These are phyloP conservation scores for Fagopyrum homotropicum DNA, from an alignment of 148 eudicot genomes.

Conservation along the genomic window DNA sequence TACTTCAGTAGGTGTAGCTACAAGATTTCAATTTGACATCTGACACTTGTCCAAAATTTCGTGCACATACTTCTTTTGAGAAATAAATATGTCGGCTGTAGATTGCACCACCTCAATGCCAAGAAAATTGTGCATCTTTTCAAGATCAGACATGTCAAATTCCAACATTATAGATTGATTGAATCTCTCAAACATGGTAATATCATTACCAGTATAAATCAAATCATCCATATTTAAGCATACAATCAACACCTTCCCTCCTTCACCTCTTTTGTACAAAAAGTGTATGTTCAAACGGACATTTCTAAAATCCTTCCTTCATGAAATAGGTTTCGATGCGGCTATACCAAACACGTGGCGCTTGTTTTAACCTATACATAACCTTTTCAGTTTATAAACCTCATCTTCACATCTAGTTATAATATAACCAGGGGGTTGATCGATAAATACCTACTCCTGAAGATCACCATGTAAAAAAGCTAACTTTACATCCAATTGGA, in stretches of 20 bases:
- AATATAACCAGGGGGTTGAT: not conserved
- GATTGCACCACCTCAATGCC: constrained; percentile 1
- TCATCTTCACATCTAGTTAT: too few relatives aligned
- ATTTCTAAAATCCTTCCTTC: too few relatives aligned
- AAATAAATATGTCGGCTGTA: not conserved
- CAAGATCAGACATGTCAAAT: constrained; percentile 11
- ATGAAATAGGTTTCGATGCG: too few relatives aligned
- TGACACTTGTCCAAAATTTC: too few relatives aligned
- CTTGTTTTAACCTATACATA: too few relatives aligned
- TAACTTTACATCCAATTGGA: too few relatives aligned
- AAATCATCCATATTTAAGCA: constrained; percentile 9
- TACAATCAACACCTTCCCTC: not conserved
- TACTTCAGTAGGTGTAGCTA: not conserved
- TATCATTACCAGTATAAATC: constrained; percentile 10
- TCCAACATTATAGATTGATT: not conserved
- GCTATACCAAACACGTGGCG: too few relatives aligned
- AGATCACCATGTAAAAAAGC: not conserved
- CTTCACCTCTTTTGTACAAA: not conserved
- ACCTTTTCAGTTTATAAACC: too few relatives aligned
- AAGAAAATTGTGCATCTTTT: constrained; percentile 2
- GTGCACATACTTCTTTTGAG: too few relatives aligned
- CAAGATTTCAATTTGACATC: too few relatives aligned
- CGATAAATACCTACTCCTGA: not conserved
- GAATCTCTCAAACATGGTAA: not conserved
- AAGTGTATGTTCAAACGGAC: not conserved